Evolutionary conservation across 2,329 filamentous ascomycete species (phyloP).

Genomic region (Cryphonectria parasitica): DNA sequence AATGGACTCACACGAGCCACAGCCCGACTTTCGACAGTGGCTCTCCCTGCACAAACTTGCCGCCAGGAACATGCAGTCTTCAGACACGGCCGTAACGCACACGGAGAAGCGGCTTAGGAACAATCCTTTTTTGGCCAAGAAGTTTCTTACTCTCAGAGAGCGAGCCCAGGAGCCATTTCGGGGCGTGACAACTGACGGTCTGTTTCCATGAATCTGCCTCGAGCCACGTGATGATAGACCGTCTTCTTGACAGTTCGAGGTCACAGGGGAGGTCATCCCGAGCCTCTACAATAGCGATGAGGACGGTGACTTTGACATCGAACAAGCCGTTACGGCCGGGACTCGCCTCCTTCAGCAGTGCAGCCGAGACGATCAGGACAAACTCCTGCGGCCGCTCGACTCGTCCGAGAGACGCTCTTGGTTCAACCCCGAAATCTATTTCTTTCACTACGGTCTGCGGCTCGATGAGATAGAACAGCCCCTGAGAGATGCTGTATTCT

Average conservation of each 20-base stretch:
- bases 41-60: neutral
- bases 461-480: conserved; percentile 60
- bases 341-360: conserved; percentile 51
- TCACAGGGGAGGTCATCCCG: conserved; percentile 53
- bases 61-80: neutral
- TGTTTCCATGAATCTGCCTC: conserved; percentile 23
- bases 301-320: conserved; percentile 67
- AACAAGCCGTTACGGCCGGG: conserved; percentile 56
- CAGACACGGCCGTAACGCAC: neutral
- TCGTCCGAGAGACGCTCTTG: conserved; percentile 72
- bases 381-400: conserved; percentile 64
- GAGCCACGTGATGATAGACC: neutral
- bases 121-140: neutral
- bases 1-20: neutral
- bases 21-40: neutral
- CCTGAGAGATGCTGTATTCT: conserved; percentile 54
- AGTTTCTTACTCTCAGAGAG: conserved; percentile 60
- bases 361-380: conserved; percentile 52
- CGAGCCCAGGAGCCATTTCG: conserved; percentile 55
- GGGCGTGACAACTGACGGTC: conserved; percentile 71
- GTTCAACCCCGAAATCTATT: conserved; percentile 74
- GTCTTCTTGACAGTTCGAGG: neutral
- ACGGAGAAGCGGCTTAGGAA: neutral
- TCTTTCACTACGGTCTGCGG: conserved; percentile 70
- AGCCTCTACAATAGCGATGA: conserved; percentile 58